A percentile compares a stretch with the other conserved stretches of the same genome.
Conservation (phyloP, 2,329 filamentous ascomycete genomes). For the Alternaria triticina region DNA sequence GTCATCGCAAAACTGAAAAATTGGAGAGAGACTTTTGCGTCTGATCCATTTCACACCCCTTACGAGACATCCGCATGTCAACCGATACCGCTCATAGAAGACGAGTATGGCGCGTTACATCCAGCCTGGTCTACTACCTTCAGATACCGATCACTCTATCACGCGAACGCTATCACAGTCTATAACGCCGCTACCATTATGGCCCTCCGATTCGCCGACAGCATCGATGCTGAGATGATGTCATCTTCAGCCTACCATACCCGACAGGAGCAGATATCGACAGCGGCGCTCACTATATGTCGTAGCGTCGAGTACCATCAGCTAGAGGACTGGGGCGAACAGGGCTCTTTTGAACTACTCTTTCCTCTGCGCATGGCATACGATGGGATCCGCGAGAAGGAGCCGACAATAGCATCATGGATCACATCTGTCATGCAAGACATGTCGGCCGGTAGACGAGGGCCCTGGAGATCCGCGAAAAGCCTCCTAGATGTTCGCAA, state of each 20-base stretch:
- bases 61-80: background rate
- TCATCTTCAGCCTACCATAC: background rate
- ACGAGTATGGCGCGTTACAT: background rate
- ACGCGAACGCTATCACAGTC: background rate
- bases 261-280: background rate
- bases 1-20: background rate
- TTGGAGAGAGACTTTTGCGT: background rate
- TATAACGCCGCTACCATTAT: background rate
- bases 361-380: constrained; percentile 5
- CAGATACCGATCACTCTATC: background rate
- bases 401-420: background rate
- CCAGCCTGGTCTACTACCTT: background rate
- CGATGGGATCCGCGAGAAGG: background rate
- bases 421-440: background rate
- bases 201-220: background rate
- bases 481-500: background rate
- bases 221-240: background rate
- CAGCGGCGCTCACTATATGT: background rate
- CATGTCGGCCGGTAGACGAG: background rate
- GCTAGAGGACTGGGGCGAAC: background rate
- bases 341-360: background rate
- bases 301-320: constrained; percentile 2
- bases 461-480: background rate
- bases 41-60: background rate
- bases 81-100: background rate